A percentile compares a stretch with the other conserved stretches of the same genome.
Evolutionary conservation across 176 grass and related monocot genomes (phyloP).

Genomic region (Puccinellia tenuiflora): DNA sequence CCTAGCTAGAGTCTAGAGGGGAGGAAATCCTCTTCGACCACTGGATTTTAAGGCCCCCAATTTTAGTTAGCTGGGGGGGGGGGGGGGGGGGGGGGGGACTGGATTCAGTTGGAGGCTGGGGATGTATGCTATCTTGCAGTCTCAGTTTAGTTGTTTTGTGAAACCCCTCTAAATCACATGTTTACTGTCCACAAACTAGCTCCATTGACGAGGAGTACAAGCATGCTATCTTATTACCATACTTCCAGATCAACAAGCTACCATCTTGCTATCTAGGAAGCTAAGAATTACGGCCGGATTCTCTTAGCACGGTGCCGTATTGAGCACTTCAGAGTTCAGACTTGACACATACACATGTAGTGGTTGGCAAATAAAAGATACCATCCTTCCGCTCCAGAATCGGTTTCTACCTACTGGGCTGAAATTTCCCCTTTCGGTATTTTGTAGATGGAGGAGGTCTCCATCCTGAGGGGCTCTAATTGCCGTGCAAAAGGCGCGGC

Average conservation of each 20-base stretch:
- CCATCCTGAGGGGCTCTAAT: conserved; percentile 30
- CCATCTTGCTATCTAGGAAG: background rate
- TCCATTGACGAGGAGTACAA: background rate
- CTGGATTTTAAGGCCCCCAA: background rate
- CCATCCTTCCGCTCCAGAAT: background rate
- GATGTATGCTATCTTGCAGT: rapidly evolving
- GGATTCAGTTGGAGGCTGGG: background rate
- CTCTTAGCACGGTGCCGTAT: no score
- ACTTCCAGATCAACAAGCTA: background rate
- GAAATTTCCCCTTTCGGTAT: conserved; percentile 4
- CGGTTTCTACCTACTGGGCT: background rate
- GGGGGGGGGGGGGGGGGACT: no score
- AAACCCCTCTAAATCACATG: background rate
- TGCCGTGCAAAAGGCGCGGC: conserved; percentile 81
- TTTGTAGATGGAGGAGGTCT: conserved; percentile 45
- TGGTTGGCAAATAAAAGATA: background rate
- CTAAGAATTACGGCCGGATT: background rate
- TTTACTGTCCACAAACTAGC: background rate
- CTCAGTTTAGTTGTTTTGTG: background rate
- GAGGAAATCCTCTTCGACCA: no score
- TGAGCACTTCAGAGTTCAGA: background rate
- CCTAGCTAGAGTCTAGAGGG: no score
- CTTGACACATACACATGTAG: background rate
- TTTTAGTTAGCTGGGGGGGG: no score
- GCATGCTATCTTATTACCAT: background rate